Evolutionary conservation across 352 stramenopile species (phyloP).

Genomic region (Lagenidium sp.): DNA sequence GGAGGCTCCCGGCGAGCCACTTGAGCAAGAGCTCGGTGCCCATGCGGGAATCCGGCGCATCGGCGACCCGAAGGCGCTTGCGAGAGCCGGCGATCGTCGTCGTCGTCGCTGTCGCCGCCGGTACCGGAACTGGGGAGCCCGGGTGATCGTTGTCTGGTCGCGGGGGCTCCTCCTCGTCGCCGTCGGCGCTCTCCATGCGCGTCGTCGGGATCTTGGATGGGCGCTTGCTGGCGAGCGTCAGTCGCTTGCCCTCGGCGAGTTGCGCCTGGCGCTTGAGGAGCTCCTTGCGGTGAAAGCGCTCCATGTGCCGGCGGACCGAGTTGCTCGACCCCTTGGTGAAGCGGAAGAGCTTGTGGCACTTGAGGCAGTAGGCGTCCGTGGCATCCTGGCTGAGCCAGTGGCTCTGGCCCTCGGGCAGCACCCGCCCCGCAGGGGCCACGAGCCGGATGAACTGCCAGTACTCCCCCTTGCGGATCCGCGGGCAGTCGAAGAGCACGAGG

Average conservation of each 20-base stretch:
- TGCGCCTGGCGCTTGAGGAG: conserved; percentile 19
- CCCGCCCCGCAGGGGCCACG: conserved; percentile 22
- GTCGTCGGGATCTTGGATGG: too few relatives aligned
- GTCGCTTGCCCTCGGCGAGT: conserved; percentile 9
- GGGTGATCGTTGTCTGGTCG: too few relatives aligned
- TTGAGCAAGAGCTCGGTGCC: conserved; percentile 24
- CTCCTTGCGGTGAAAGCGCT: conserved; percentile 40
- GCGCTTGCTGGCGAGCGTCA: too few relatives aligned
- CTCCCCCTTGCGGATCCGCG: conserved; percentile 36
- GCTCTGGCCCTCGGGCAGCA: conserved; percentile 22
- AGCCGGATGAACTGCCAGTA: conserved; percentile 66
- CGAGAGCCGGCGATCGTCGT: background rate
- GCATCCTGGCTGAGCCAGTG: conserved; percentile 52
- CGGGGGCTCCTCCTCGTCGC: too few relatives aligned
- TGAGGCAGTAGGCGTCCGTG: conserved; percentile 36
- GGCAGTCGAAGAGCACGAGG: conserved; percentile 47
- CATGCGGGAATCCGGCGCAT: conserved; percentile 16
- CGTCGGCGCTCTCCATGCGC: too few relatives aligned
- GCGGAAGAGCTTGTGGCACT: conserved; percentile 34
- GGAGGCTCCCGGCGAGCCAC: conserved; percentile 27
- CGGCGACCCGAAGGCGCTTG: conserved; percentile 8
- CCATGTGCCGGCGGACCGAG: conserved; percentile 47
- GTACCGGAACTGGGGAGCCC: too few relatives aligned
- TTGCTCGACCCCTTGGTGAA: conserved; percentile 53
- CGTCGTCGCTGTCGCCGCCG: too few relatives aligned